These are phyloP conservation scores for Xanthoconium purpureum DNA, from an alignment of 768 basidiomycete species.

Conservation along the genomic window DNA sequence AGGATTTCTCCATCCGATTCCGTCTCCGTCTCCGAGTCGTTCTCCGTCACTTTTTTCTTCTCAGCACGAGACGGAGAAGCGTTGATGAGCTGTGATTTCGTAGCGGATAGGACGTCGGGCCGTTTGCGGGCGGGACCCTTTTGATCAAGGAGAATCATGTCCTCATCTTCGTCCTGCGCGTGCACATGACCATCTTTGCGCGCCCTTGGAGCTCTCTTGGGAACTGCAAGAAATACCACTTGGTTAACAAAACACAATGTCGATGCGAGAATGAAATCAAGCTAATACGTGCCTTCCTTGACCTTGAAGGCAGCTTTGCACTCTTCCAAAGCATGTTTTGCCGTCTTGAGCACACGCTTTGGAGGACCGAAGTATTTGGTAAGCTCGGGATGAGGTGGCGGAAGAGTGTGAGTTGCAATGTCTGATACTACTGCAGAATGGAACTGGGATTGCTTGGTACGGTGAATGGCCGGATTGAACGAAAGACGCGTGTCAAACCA, in stretches of 20 bases:
- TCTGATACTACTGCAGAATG: conserved; percentile 80
- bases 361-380: conserved; percentile 84
- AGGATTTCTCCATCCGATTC: conserved; percentile 38
- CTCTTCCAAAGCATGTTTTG: conserved; percentile 52
- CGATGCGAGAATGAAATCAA: background rate
- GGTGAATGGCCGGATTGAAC: conserved; percentile 88
- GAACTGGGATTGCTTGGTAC: conserved; percentile 90
- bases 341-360: conserved; percentile 57
- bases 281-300: conserved; percentile 56
- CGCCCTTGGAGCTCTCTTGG: conserved; percentile 54
- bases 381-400: conserved; percentile 83
- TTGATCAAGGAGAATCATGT: conserved; percentile 54
- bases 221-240: conserved; percentile 40
- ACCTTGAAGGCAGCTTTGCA: conserved; percentile 71
- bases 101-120: conserved; percentile 11
- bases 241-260: background rate
- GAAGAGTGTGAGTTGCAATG: conserved; percentile 68
- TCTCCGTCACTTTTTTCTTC: conserved; percentile 18
- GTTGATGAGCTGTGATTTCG: conserved; percentile 3
- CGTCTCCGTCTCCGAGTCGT: conserved; percentile 56
- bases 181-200: conserved; percentile 63
- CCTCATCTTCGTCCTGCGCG: conserved; percentile 58
- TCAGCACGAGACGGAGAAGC: background rate
- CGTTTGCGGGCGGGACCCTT: conserved; percentile 22
- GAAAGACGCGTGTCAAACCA: conserved; percentile 81